Evolutionary conservation across 1,284 basidiomycete genomes (phyloP), one percentile per base, ranked within the genome.

Genomic region (Sanghuangporus baumii): DNA sequence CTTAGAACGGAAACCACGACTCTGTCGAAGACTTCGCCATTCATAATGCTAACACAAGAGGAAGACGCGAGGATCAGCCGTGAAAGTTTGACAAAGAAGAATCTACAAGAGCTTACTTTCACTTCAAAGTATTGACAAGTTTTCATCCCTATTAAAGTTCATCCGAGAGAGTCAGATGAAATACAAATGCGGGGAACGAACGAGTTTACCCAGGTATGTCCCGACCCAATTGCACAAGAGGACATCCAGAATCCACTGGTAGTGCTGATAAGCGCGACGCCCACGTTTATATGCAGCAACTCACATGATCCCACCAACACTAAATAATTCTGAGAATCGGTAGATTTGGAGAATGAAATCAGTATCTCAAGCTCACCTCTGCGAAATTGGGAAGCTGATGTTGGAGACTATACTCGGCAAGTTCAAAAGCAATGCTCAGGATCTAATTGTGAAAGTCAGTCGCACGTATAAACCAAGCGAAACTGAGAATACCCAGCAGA

Each of bases 231-330:
- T 94, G 76, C 91, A 94, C 36, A 93, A 69, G 55, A 93, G 77
- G 56, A 93, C 91, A 72, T 93, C 91, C 57, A 93, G 78, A 62
- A 93, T 77, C 91, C 91, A 93, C 88, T 92, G 70, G 43, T 38
- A 58, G 56, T 47, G 47, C 46, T 55, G 23, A 62, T 54, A 43
- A 64, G 52, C 55, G 55, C 58, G 66, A 34, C 56, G 66, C 50
- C 59, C 46, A 47, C 16, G 52, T 37, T 61, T 23, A 64, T 36
- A 36, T 23, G 12, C 1, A n/a, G 11, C 60, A 40, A 79, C 86
- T 71, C 74, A 91, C 90, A 78, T 93, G 91, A 71, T 93, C 91
- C 91, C 91, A 92, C 90, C 89, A 92, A 69, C 90, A 92, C 88
- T 90, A 67, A 4, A 18, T 58, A 12, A 54, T 11, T 16, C 16